Evolutionary conservation across 225 moss, liverwort and hornwort genomes (phyloP).

Genomic region (Sphagnum tenellum): DNA sequence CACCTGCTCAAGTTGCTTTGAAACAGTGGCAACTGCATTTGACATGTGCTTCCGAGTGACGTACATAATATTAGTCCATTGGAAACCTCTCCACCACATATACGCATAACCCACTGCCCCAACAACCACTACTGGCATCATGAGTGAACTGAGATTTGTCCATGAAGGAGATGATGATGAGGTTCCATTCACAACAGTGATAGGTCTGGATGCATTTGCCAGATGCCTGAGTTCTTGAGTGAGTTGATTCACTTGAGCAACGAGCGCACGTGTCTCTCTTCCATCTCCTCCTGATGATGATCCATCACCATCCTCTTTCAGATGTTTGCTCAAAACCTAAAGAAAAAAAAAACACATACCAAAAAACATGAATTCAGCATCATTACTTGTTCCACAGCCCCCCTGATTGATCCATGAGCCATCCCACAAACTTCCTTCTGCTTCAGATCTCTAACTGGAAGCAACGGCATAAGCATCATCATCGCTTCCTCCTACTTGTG

Average conservation of each 20-base stretch:
- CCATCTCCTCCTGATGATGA: conserved; percentile 3
- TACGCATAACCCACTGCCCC: conserved; percentile 38
- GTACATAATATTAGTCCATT: conserved; percentile 45
- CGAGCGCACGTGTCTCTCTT: conserved; percentile 25
- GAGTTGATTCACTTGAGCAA: conserved; percentile 25
- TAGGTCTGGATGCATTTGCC: conserved; percentile 25
- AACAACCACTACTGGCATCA: conserved; percentile 27
- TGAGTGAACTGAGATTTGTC: conserved; percentile 24
- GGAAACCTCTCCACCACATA: conserved; percentile 40
- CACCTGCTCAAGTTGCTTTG: conserved; percentile 57
- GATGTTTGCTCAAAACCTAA: conserved; percentile 33
- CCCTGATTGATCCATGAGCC: not conserved
- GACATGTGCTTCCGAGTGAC: conserved; percentile 51
- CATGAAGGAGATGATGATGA: conserved; percentile 1
- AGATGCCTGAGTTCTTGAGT: conserved; percentile 30
- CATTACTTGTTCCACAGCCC: too few relatives aligned
- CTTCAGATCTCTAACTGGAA: not conserved
- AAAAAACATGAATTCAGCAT: not conserved
- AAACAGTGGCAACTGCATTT: conserved; percentile 36
- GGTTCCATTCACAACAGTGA: conserved; percentile 32
- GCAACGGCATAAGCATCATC: not conserved
- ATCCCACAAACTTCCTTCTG: not conserved
- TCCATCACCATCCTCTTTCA: conserved; percentile 20
- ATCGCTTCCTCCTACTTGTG: not conserved
- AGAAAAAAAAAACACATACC: not conserved